Conservation (phyloP, 106 monocot genomes). For the Dioscorea dumetorum region DNA sequence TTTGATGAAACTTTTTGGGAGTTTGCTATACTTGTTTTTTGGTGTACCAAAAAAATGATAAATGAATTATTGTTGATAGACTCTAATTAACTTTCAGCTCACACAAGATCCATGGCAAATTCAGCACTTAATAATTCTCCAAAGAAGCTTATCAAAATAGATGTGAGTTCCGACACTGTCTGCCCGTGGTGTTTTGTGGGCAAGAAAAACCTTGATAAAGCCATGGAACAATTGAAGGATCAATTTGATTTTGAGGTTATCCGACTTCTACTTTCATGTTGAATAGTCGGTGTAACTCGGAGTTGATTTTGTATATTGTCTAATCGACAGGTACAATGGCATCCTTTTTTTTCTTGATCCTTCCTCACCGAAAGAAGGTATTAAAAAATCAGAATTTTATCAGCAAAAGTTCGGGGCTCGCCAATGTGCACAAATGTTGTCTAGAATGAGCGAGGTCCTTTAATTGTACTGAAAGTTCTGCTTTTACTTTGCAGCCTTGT, state of each 20-base stretch:
- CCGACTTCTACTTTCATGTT: not conserved
- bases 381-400: slow-evolving; percentile 58
- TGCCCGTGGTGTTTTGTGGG: slow-evolving; percentile 98
- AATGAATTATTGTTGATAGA: not conserved
- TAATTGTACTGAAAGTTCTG: not conserved
- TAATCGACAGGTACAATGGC: slow-evolving; percentile 67
- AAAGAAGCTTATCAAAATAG: slow-evolving; percentile 73
- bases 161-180: slow-evolving; percentile 78
- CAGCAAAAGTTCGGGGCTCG: slow-evolving; percentile 62
- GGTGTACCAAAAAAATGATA: not conserved
- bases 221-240: slow-evolving; percentile 63
- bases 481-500: not conserved
- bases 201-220: slow-evolving; percentile 86
- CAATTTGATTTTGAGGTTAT: slow-evolving; percentile 78
- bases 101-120: slow-evolving; percentile 31
- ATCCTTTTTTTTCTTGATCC: slow-evolving; percentile 80
- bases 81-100: not conserved
- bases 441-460: slow-evolving; percentile 68
- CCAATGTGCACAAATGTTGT: slow-evolving; percentile 34
- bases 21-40: not conserved
- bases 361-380: slow-evolving; percentile 75
- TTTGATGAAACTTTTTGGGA: no score
- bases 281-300: not conserved
- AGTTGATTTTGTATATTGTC: not conserved
- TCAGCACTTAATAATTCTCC: slow-evolving; percentile 1